phyloP scores from a whole-genome alignment of 352 stramenopile genomes.

The Globisporangium irregulare region DNA sequence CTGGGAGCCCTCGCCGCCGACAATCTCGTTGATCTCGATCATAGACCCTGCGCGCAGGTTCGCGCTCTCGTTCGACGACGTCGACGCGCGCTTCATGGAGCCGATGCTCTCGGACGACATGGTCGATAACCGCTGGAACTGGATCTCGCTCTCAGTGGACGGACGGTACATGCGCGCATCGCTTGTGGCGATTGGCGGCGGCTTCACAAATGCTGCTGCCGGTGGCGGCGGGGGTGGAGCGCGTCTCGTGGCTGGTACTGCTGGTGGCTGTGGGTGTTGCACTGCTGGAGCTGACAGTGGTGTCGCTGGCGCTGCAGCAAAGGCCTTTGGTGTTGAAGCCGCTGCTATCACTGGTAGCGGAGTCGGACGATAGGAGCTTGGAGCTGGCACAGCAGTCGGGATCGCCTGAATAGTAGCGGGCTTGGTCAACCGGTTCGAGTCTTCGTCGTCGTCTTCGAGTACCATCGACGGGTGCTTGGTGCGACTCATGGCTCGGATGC shows the following conservation, averaged over 20 bases:
- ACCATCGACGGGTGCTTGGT: conserved; percentile 16
- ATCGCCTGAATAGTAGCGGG: neutral
- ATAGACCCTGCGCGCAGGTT: conserved; percentile 20
- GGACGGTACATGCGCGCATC: conserved; percentile 10
- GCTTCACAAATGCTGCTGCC: conserved; percentile 10
- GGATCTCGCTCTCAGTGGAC: conserved; percentile 15
- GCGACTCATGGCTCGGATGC: conserved; percentile 6
- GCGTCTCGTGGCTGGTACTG: neutral
- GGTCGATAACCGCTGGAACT: conserved; percentile 19
- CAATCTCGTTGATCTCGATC: conserved; percentile 22
- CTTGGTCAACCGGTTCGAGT: neutral
- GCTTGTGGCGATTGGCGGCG: conserved; percentile 1
- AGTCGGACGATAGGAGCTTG: conserved; percentile 1
- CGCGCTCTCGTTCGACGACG: conserved; percentile 17
- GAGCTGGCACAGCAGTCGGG: neutral
- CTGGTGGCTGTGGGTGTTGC: neutral
- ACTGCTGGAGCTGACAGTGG: conserved; percentile 3
- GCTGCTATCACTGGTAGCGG: neutral
- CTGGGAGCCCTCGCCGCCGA: conserved; percentile 12
- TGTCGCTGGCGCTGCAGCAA: conserved; percentile 2
- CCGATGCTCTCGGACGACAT: conserved; percentile 18
- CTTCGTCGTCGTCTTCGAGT: conserved; percentile 17
- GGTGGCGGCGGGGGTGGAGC: conserved; percentile 13
- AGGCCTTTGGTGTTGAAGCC: neutral
- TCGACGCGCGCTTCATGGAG: conserved; percentile 22